These are phyloP conservation scores for Nosema bombycis DNA, from an alignment of 371 early-diverging fungal species.

Conservation along the genomic window DNA sequence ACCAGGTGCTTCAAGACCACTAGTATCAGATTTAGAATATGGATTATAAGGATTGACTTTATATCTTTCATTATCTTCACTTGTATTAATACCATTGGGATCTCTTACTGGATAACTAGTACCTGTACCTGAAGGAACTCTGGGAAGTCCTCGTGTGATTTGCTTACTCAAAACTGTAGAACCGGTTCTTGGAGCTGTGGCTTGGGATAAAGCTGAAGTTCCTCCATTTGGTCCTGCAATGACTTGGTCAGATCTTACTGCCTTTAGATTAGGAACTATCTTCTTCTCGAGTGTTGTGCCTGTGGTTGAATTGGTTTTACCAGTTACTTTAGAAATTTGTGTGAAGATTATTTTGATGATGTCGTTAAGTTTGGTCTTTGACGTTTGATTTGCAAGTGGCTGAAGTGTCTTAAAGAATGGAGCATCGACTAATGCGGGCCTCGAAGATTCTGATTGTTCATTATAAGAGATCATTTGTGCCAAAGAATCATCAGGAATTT, in stretches of 20 bases:
- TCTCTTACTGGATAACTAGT: background rate
- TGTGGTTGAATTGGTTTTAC: constrained; percentile 20
- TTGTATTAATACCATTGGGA: background rate
- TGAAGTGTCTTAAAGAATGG: constrained; percentile 19
- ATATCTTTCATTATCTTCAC: background rate
- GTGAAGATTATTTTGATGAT: constrained; percentile 22
- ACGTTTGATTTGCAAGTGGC: background rate
- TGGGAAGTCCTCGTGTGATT: background rate
- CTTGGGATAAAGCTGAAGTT: background rate
- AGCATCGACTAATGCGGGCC: constrained; percentile 11
- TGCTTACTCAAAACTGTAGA: constrained; percentile 3
- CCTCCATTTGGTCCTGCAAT: constrained; percentile 4
- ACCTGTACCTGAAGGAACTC: constrained; percentile 1
- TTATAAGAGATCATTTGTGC: constrained; percentile 29
- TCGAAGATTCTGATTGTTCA: background rate
- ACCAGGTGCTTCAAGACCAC: background rate
- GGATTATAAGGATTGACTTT: background rate
- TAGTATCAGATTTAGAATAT: background rate
- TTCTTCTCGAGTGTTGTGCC: constrained; percentile 10
- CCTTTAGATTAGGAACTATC: constrained; percentile 36
- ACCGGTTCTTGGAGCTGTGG: background rate
- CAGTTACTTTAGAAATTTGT: constrained; percentile 32
- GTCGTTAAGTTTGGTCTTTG: background rate
- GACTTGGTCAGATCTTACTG: background rate
- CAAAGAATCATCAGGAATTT: constrained; percentile 21